A percentile compares a stretch with the other conserved stretches of the same genome.
These are phyloP conservation scores for Cercospora sp. DNA, from an alignment of 2,329 filamentous ascomycete species.

Conservation along the genomic window DNA sequence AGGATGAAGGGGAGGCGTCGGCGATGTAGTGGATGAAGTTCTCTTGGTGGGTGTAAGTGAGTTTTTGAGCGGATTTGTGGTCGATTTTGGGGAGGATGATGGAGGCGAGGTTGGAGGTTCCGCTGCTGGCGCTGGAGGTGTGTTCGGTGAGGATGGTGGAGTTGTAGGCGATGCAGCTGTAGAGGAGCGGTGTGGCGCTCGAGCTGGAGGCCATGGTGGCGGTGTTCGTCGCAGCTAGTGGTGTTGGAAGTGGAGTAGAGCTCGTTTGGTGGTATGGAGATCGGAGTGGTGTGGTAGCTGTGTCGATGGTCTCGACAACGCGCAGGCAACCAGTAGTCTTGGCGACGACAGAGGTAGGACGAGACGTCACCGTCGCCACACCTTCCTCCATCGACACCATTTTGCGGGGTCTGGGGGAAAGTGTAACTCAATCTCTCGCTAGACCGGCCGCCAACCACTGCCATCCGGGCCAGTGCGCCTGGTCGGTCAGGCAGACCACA, in stretches of 20 bases:
- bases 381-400: background rate
- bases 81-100: conserved; percentile 93
- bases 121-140: conserved; percentile 78
- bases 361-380: conserved; percentile 6
- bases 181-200: conserved; percentile 40
- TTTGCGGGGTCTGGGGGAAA: conserved; percentile 3
- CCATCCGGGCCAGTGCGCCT: background rate
- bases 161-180: conserved; percentile 88
- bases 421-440: conserved; percentile 8
- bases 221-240: background rate
- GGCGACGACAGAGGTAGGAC: background rate
- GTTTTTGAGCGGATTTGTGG: conserved; percentile 76
- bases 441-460: background rate
- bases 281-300: background rate
- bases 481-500: background rate
- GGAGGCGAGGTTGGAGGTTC: conserved; percentile 83
- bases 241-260: background rate
- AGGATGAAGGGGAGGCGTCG: conserved; percentile 55
- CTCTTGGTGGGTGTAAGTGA: conserved; percentile 81
- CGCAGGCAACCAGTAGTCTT: conserved; percentile 6
- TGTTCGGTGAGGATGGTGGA: conserved; percentile 92
- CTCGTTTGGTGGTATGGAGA: background rate
- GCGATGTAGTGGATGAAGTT: conserved; percentile 96
- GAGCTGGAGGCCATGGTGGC: conserved; percentile 41
- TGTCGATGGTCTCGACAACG: background rate